Evolutionary conservation across 192 early-diverging fungal genomes (phyloP).

Genomic region (Phycomyces blakesleeanus): DNA sequence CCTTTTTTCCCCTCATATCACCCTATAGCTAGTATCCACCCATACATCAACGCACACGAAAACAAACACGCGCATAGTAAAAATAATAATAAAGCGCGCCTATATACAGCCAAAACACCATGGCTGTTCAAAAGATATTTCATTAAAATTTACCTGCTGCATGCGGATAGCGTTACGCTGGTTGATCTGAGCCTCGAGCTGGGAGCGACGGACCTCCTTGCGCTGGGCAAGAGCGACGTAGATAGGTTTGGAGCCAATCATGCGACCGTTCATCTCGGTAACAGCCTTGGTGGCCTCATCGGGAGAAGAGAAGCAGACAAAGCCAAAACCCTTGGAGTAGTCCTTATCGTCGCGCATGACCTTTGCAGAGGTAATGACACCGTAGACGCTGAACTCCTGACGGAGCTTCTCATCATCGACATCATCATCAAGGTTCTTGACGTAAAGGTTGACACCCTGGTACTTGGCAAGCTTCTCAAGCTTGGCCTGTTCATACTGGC

Average conservation of each 20-base stretch:
- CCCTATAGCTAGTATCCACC: too few species aligned
- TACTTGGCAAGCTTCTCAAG: constrained; percentile 97
- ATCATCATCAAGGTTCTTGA: constrained; percentile 97
- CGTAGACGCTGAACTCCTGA: constrained; percentile 94
- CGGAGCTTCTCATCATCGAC: constrained; percentile 96
- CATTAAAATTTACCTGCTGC: constrained; percentile 48
- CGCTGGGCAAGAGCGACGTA: constrained; percentile 98
- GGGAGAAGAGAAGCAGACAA: constrained; percentile 98
- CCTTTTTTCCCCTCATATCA: too few species aligned
- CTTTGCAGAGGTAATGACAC: constrained; percentile 94
- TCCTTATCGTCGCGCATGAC: constrained; percentile 95
- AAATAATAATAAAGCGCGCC: too few species aligned
- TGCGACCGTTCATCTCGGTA: constrained; percentile 97
- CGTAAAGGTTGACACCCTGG: constrained; percentile 97
- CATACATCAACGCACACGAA: too few species aligned
- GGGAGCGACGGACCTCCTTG: constrained; percentile 92
- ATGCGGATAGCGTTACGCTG: constrained; percentile 85
- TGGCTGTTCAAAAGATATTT: too few species aligned
- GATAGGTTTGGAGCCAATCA: constrained; percentile 92
- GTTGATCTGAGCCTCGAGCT: constrained; percentile 93
- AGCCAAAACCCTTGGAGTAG: constrained; percentile 91
- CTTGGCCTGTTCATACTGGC: constrained; percentile 92
- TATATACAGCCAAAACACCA: too few species aligned
- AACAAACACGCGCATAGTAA: too few species aligned
- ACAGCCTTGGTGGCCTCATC: constrained; percentile 99